Base-by-base conservation (phyloP, 768 basidiomycete species). In the Leccinum uliginosum region DNA sequence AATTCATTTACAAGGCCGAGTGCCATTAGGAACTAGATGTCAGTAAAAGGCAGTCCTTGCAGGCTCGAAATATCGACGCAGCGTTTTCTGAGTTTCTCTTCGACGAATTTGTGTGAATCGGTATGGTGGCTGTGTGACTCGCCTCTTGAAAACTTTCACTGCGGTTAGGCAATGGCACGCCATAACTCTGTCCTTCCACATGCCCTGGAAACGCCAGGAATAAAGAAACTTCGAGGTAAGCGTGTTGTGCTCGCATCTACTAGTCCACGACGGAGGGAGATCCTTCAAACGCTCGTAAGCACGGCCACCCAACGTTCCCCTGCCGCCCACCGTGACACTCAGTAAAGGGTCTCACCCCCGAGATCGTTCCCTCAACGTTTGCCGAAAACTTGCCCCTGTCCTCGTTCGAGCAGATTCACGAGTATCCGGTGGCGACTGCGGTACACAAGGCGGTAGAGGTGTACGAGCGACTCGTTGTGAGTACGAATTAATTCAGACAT, bases 381-480 rank as follows among this genome's bases (percentile, higher is more conserved):
- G 79, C 82, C 45, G 96, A 98, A 70, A 76, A 94, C 65, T 75
- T 98, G 7, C 75, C 82, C 0, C 73, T 87, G 29, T 72, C 75
- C 10, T 79, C 81, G 2, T 98, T 91, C 66, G 82, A 84, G 9
- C 82, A 89, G 59, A 75, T 83, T 17, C 83, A 84, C 34, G 86
- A 87, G 64, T 90, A 92, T 67, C 85, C 88, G 0, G 85, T 88
- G 7, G 80, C 88, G 5, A 93, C 88, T 0, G 87, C 87, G 11
- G 81, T 79, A 3, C 82, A 87, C 62, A 89, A 91, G 80, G 95
- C 84, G 27, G 84, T 87, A 40, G 91, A 94, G 69, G 95, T 93
- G 21, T 94, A 94, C 66, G 83, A 87, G 71, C 75, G 85, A n/a
- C 75, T 93, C n/a, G 84, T 91, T 50, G 81, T 85, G 62, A 64